Evolutionary conservation across 2,329 filamentous ascomycete species (phyloP), one percentile per base, ranked within the genome.

Genomic region (Beauveria sp.): DNA sequence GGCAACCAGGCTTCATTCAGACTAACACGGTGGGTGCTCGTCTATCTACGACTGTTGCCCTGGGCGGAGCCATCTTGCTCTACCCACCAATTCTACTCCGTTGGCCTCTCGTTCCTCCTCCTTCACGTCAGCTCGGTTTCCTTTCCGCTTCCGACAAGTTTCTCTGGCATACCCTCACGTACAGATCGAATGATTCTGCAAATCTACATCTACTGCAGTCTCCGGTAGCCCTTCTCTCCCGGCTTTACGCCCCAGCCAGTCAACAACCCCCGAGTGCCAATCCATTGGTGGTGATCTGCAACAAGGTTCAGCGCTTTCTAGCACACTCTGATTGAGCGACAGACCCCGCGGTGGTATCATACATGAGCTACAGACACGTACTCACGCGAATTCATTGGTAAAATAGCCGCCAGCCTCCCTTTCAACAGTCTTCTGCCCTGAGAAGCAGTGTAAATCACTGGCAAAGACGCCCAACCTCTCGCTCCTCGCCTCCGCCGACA

Each of bases 51-150:
- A 52, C 57, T 53, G 40, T n/a, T 44, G 47, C 48, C 41, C 57
- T 51, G 48, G 57, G 57, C 57, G 57, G 57, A 59, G 57, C 48
- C 57, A 47, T 59, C 47, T 30, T 52, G 37, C 18, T 44, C 34
- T 46, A 41, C 37, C 57, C 57, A 47, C 57, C 57, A 53, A 59
- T 47, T 50, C 57, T 41, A 47, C 47, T 50, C 10, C n/a, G 16
- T 59, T 59, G 48, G 48, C 48, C 57, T 50, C 57, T 28, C 40
- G 14, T 37, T 59, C 41, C 26, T 53, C 48, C 48, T 59, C 26
- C 20, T 52, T 59, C 56, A 43, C 24, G 20, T 53, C 57, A 46
- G 40, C 57, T 37, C 28, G 57, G 57, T n/a, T 52, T 18, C 48
- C 22, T 26, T 53, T 47, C 48, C 57, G 48, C 40, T 47, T 59